Percentiles rank a stretch among this genome's conserved stretches.
These are phyloP conservation scores for Acacia crassicarpa DNA, from an alignment of 306 rosid genomes.

Conservation along the genomic window DNA sequence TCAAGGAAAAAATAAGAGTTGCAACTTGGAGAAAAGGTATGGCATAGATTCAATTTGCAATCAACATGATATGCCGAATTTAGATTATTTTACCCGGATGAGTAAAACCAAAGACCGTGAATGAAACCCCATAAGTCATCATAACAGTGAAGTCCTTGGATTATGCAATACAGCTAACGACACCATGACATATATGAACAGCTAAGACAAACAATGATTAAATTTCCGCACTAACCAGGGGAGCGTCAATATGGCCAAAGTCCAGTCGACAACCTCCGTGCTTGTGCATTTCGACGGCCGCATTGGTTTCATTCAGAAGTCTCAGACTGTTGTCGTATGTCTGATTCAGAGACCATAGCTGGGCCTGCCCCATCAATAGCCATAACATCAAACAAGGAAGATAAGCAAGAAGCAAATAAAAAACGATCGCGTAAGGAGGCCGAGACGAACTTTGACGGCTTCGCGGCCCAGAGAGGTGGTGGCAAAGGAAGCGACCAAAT, in stretches of 20 bases:
- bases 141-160: not conserved
- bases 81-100: too few relatives aligned
- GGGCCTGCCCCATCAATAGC: constrained; percentile 50
- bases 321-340: constrained; percentile 71
- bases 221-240: constrained; percentile 48
- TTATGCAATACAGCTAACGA: not conserved
- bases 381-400: not conserved
- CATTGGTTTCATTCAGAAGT: constrained; percentile 83
- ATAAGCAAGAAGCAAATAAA: not conserved
- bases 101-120: not conserved
- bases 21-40: not conserved
- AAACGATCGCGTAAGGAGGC: not conserved
- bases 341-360: constrained; percentile 64
- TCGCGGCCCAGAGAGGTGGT: constrained; percentile 77
- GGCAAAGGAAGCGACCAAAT: constrained; percentile 83
- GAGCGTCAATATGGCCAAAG: constrained; percentile 61
- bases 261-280: constrained; percentile 75
- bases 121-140: not conserved
- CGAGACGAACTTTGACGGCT: constrained; percentile 59
- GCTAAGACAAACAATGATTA: too few relatives aligned
- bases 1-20: not conserved
- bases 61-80: too few relatives aligned
- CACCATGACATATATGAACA: not conserved
- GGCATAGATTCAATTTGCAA: not conserved
- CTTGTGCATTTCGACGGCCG: constrained; percentile 82